Base-by-base conservation (phyloP, 805 yeast species). In the Myxozyma geophila region DNA sequence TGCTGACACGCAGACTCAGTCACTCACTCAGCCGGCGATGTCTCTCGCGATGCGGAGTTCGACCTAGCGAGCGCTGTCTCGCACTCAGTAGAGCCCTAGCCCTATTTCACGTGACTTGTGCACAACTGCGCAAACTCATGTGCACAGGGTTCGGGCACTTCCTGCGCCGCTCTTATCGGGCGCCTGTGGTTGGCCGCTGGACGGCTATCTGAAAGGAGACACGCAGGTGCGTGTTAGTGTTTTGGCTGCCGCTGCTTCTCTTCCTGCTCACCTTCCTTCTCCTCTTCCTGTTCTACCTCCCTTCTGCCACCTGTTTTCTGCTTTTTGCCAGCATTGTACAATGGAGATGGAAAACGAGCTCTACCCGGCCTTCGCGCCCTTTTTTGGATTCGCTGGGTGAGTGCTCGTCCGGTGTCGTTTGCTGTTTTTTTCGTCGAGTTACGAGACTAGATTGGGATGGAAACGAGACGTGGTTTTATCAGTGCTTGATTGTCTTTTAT, bases 351-450 rank as follows among this genome's bases (percentile, higher is more conserved):
- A 76, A 54, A 83, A 81, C 71, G 93, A 88, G 75, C 88, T 85
- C 74, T 83, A 92, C 40, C 98, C 99, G 54, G 86, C 86, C 37
- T 95, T 89, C 78, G 98, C 99, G 15, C 98, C 99, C 65, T 95
- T 95, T 77, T 87, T 95, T 75, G 99, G 99, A 48, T 92, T 93
- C 78, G 97, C 98, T 46, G 99, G 98, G 83, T 80, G 71, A 50
- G 80, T 77, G 10, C 53, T 28, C 28, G 10, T 19, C 33, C 37
- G 35, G 39, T 41, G 13, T 28, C 28, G 5, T 37, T 21, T 19
- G 58, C 9, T 21, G 49, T 17, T 43, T 43, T 43, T 39, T 43
- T 43, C 47, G 47, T 43, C 21, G 47, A n/a, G 21, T 43, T 43
- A 12, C n/a, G 41, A 10, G 12, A 12, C 41, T 3, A 39, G 41